A percentile compares a stretch with the other conserved stretches of the same genome.
phyloP scores from a whole-genome alignment of 495 filamentous ascomycete genomes.

The Aspergillus affinis region DNA sequence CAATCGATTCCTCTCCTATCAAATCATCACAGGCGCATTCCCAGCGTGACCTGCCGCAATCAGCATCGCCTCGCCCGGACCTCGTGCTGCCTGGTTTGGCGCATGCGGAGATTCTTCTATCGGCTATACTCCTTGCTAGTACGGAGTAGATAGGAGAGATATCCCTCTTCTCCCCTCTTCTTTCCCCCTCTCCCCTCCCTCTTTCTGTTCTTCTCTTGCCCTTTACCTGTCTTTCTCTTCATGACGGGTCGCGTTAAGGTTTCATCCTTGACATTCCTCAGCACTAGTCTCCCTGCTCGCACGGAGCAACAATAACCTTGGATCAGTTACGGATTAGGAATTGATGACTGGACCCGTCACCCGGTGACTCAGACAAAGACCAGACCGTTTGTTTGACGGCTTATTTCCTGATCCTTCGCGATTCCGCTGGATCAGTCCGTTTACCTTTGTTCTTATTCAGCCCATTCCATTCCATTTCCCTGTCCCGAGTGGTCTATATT shows the following conservation, averaged over 20 bases:
- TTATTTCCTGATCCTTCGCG: background rate
- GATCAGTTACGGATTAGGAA: constrained; percentile 1
- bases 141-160: background rate
- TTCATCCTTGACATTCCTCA: constrained; percentile 4
- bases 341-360: constrained; percentile 11
- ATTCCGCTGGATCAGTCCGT: background rate
- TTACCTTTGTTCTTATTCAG: background rate
- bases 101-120: constrained; percentile 5
- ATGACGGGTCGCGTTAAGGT: background rate
- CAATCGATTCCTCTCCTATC: background rate
- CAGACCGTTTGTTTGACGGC: background rate
- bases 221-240: constrained; percentile 3
- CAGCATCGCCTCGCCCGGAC: constrained; percentile 27
- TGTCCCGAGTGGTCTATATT: background rate
- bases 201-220: constrained; percentile 1
- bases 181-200: background rate
- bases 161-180: background rate
- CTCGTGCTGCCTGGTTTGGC: constrained; percentile 11
- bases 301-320: constrained; percentile 8
- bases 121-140: background rate
- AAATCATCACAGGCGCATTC: constrained; percentile 6
- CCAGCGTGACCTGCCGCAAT: constrained; percentile 22
- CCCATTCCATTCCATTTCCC: background rate
- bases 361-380: constrained; percentile 22
- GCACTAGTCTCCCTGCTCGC: constrained; percentile 1